Base-by-base conservation (phyloP, 1,284 basidiomycete species). In the Rhodotorula sp. region DNA sequence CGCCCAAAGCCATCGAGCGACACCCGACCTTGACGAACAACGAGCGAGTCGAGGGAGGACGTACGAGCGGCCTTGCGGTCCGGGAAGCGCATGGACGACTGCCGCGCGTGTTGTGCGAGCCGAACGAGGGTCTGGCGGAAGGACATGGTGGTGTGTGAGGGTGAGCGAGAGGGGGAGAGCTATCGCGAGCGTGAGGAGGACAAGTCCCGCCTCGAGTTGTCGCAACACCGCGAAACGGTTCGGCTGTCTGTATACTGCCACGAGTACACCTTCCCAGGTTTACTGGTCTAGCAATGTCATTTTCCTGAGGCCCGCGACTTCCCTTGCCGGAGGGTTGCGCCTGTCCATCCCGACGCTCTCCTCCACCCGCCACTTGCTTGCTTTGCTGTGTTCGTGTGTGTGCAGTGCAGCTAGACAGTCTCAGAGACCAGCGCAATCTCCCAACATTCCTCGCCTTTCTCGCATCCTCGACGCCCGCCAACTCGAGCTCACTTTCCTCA, bases 11-110 rank as follows among this genome's bases (percentile, higher is more conserved):
- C 6, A 22, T 7, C 15, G 11, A 20, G 11, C n/a, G 11, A n/a
- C 16, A 51, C 50, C 13, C 28, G 24, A 26, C n/a, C 50, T 51
- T n/a, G 50, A 16, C n/a, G 20, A 26, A 26, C 28, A 4, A 20
- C 50, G n/a, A 51, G 40, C 20, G n/a, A 26, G 50, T n/a, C 18
- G 60, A 40, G 13, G 24, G 31, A 9, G 31, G 10, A 52, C 62
- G 54, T 26, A 60, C 59, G 66, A 31, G 46, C 20, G 5, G 63
- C 67, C 28, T 61, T 59, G 55, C 69, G 71, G 63, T 73, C 69
- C 18, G 73, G 73, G 63, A 75, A 75, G 18, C 52, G 59, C 55
- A 75, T 70, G 48, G 60, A 28, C 4, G 71, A 69, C 8, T 51
- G 62, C 20, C 73, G 67, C 18, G 71, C 60, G 63, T 71, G 67